Conservation (phyloP, 768 basidiomycete species). For the Lactarius pseudohatsudake region DNA sequence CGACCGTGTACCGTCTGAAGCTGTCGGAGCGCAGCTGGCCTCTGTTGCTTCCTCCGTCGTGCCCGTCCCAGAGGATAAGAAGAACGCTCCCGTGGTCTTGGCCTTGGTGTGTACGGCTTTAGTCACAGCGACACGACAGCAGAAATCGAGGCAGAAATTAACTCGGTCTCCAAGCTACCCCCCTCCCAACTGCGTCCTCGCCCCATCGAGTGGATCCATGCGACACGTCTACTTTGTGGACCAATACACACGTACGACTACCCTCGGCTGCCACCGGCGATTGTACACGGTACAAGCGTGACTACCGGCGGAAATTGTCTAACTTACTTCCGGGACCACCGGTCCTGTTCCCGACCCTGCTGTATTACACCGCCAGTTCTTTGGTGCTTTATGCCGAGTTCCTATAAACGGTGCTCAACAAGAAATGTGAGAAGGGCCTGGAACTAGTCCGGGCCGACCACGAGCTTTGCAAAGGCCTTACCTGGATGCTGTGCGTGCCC, state of each 20-base stretch:
- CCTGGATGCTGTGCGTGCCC: constrained; percentile 69
- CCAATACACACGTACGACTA: no score
- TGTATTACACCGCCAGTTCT: constrained; percentile 59
- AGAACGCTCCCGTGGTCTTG: not conserved
- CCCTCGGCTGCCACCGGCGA: no score
- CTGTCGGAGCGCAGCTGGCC: not conserved
- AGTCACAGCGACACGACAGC: not conserved
- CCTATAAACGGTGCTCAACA: no score
- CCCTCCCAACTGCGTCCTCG: no score
- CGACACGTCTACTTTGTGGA: no score
- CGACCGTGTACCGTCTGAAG: not conserved
- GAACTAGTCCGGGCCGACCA: no score
- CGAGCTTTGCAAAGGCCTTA: constrained; percentile 66
- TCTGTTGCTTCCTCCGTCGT: not conserved
- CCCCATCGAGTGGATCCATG: no score
- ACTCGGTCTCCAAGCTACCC: not conserved
- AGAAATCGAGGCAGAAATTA: not conserved
- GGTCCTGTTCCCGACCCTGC: constrained; percentile 75
- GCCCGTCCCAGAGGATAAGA: not conserved
- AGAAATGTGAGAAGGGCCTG: no score
- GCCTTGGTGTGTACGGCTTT: no score
- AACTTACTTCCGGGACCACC: constrained; percentile 82
- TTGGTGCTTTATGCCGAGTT: no score
- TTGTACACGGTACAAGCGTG: no score
- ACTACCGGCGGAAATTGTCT: no score